Base-by-base conservation (phyloP, 2,329 filamentous ascomycete species). In the Pseudogymnoascus sp. region DNA sequence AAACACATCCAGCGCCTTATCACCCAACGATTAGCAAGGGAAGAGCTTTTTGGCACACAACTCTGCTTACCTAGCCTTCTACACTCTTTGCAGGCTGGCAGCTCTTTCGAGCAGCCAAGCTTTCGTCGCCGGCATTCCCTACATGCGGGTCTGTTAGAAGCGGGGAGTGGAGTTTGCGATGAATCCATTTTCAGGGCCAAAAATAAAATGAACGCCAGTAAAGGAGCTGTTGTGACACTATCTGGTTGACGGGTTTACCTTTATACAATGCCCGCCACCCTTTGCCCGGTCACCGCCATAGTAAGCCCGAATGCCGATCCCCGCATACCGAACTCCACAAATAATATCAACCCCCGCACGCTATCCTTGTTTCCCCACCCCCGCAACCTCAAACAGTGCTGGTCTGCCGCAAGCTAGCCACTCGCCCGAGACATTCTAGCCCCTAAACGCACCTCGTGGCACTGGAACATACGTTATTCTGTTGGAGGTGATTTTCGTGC, bases 61-160 rank as follows among this genome's bases (percentile, higher is more conserved):
- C 36, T 38, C 15, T 15, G 59, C 64, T 37, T 62, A 73, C 70
- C 64, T 11, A 71, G 63, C 62, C 70, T 65, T 25, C 62, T 64
- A 63, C 72, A 74, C 30, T 74, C 68, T 2, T 67, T 65, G 60
- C 73, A 74, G 6, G 64, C 60, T n/a, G 72, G 72, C 38, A 67
- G 65, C 43, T 74, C 71, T 20, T 71, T 66, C n/a, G 70, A 72
- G 63, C 73, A 75, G 58, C 67, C 69, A 36, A 74, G 66, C 65
- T 74, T 75, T 6, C 71, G 68, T 57, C 64, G 67, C 25, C 72
- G 68, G 57, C 72, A 74, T 3, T 70, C 68, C 58, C 72, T 67
- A 63, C 72, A 74, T 2, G 72, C 71, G 4, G 70, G 69, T 53
- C 47, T 53, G 47, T 9, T 47, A 9, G 47, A 30, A 12, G 47